Conservation (phyloP, 2,329 filamentous ascomycete genomes). For the Shiraia sp. region DNA sequence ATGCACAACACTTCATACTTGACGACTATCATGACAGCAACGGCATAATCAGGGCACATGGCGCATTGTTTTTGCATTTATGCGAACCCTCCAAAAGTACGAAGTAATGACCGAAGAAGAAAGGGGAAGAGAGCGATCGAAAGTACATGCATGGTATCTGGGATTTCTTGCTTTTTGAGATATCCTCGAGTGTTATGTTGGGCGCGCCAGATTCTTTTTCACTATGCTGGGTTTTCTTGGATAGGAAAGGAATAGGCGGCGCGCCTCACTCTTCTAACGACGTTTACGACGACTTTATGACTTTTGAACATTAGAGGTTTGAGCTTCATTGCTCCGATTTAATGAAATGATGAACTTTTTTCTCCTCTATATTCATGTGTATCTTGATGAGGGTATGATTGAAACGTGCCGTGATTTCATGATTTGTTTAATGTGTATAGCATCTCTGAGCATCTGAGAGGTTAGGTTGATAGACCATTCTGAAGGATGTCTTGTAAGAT, state of each 20-base stretch:
- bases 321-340: constrained; percentile 6
- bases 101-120: constrained; percentile 4
- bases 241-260: constrained; percentile 9
- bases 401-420: no score
- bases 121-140: constrained; percentile 22
- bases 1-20: constrained; percentile 32
- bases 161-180: constrained; percentile 24
- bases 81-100: constrained; percentile 1
- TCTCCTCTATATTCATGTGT: no score
- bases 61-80: constrained; percentile 22
- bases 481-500: no score
- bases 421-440: no score
- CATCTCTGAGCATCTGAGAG: no score
- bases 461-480: no score
- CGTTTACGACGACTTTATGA: constrained; percentile 40
- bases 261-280: constrained; percentile 43
- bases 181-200: constrained; percentile 44
- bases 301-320: constrained; percentile 21
- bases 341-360: constrained; percentile 9
- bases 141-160: constrained; percentile 21
- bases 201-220: constrained; percentile 21
- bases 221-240: no score
- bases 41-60: constrained; percentile 29
- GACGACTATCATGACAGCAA: constrained; percentile 20
- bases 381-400: no score